Evolutionary conservation across 2,329 filamentous ascomycete genomes (phyloP).

Genomic region (Colletotrichum eleusines): DNA sequence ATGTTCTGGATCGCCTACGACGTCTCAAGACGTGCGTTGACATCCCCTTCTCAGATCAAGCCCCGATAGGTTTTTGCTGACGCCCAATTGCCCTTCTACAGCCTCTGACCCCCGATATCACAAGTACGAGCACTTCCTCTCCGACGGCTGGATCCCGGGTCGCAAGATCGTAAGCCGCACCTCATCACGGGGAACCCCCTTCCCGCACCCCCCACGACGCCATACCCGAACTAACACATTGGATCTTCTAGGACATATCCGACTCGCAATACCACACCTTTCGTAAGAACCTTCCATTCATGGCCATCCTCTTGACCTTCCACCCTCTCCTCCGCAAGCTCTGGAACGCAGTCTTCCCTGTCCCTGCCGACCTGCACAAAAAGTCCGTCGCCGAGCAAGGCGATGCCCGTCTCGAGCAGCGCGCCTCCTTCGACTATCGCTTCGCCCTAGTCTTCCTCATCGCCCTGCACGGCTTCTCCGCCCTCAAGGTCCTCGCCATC

Average conservation of each 20-base stretch:
- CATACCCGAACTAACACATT: neutral
- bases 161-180: constrained; percentile 79
- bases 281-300: constrained; percentile 85
- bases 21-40: constrained; percentile 80
- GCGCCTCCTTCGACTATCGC: constrained; percentile 82
- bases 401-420: constrained; percentile 72
- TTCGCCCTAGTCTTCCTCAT: constrained; percentile 86
- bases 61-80: neutral
- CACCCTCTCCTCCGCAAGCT: constrained; percentile 83
- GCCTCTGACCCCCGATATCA: constrained; percentile 85
- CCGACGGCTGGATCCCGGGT: constrained; percentile 90
- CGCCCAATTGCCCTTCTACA: constrained; percentile 52
- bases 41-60: neutral
- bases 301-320: constrained; percentile 77
- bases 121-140: constrained; percentile 78
- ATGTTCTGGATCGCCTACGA: constrained; percentile 94
- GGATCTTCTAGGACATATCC: constrained; percentile 79
- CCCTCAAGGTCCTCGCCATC: constrained; percentile 84
- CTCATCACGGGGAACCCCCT: neutral
- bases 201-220: constrained; percentile 25
- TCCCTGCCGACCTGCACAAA: constrained; percentile 47
- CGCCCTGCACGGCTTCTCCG: constrained; percentile 86
- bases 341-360: constrained; percentile 71
- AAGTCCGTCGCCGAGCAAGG: constrained; percentile 57
- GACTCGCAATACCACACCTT: constrained; percentile 91